Evolutionary conservation across 116 monocot genomes (phyloP).

Genomic region (Iris pallida): DNA sequence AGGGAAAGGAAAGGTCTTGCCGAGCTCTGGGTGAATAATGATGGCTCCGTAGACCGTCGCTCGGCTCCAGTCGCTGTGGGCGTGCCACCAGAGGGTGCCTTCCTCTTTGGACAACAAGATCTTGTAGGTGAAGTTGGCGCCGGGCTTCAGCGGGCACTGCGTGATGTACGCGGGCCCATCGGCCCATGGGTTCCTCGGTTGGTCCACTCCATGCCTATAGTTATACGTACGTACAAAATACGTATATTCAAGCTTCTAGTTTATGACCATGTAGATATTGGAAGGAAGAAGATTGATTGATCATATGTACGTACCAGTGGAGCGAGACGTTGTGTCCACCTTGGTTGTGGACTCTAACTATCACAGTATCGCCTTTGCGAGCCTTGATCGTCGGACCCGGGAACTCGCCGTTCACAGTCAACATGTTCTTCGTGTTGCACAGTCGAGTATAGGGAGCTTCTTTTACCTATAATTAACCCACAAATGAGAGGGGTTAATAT

Average conservation of each 20-base stretch:
- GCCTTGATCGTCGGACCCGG: slow-evolving; percentile 28
- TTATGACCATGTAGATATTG: too few relatives aligned
- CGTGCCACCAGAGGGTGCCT: slow-evolving; percentile 38
- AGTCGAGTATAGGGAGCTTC: slow-evolving; percentile 22
- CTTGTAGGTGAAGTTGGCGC: slow-evolving; percentile 16
- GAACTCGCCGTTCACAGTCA: slow-evolving; percentile 41
- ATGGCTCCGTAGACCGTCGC: slow-evolving; percentile 30
- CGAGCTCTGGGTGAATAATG: slow-evolving; percentile 5
- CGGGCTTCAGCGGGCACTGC: slow-evolving; percentile 62
- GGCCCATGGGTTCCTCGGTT: slow-evolving; percentile 48
- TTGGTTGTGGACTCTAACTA: slow-evolving; percentile 29
- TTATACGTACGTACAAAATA: too few relatives aligned
- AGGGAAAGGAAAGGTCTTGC: slow-evolving; percentile 11
- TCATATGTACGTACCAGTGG: slow-evolving; percentile 26
- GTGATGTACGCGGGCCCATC: slow-evolving; percentile 87
- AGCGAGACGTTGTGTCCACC: slow-evolving; percentile 25
- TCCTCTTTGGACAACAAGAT: slow-evolving; percentile 23
- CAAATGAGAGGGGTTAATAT: not conserved
- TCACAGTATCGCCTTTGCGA: slow-evolving; percentile 22
- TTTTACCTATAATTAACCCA: slow-evolving; percentile 15
- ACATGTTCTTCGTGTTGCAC: slow-evolving; percentile 32
- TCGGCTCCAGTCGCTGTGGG: slow-evolving; percentile 26
- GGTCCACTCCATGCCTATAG: slow-evolving; percentile 37
- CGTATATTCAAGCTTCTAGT: too few relatives aligned
- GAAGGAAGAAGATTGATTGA: too few relatives aligned